Base-by-base conservation (phyloP, 2,329 filamentous ascomycete genomes). In the Monilinia fructigena region DNA sequence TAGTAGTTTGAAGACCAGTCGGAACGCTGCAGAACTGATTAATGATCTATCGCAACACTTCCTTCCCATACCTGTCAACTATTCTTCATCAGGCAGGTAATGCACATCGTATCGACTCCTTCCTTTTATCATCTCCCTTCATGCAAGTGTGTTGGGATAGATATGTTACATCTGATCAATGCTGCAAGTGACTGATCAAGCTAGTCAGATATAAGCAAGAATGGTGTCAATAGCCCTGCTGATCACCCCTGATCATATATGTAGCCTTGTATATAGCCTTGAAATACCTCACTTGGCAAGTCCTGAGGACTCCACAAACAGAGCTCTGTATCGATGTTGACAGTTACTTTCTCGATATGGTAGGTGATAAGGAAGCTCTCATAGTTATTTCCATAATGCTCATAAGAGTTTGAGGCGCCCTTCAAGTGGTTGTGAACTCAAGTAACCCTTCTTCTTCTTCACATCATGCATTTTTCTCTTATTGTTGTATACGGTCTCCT, bases 401-500 rank as follows among this genome's bases (percentile, higher is more conserved):
- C 35, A 65, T 65, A 65, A 65, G 47, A 61, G 38, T 47, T 60
- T n/a, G 23, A 40, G 45, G n/a, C 60, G n/a, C 56, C 42, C 31
- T 35, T 47, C 47, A 31, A 20, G 45, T 65, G 12, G 47, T 53
- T 23, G 42, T 40, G 18, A 31, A 1, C n/a, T 61, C 47, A 60
- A 54, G 63, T 65, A 35, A 61, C 52, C 12, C 38, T 12, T 52
- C 26, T 8, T 59, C 62, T 38, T 55, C 18, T 31, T 58, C 45
- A 63, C 50, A 66, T 31, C 23, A 66, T 66, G 64, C 58, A 53
- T 63, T 63, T 66, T 50, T 66, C 45, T 28, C 61, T 61, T 8
- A 38, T 63, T 26, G 16, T 50, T 56, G 55, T 47, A n/a, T 67
- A 47, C 26, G n/a, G 52, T 64, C 60, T 67, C n/a, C 38, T 67